Percentiles rank a stretch among this genome's conserved stretches.
phyloP scores from a whole-genome alignment of 2,329 filamentous ascomycete genomes.

The Meredithiella fracta region DNA sequence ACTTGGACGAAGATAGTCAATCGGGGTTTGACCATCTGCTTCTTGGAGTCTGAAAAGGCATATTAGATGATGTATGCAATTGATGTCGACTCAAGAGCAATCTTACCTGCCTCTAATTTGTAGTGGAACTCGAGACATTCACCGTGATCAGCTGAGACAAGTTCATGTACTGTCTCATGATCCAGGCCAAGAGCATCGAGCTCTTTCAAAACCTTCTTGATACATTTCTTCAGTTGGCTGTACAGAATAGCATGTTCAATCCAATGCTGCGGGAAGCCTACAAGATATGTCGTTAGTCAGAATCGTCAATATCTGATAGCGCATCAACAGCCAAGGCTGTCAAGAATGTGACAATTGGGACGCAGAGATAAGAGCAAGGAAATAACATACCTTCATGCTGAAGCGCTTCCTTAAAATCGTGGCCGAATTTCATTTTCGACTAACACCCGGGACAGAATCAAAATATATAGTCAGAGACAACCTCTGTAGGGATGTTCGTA shows the following conservation, averaged over 20 bases:
- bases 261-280: conserved; percentile 56
- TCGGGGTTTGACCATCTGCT: conserved; percentile 43
- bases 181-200: conserved; percentile 56
- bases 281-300: not conserved
- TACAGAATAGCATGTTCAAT: conserved; percentile 67
- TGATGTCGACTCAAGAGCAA: not conserved
- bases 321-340: not conserved
- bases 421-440: conserved; percentile 68
- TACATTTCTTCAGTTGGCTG: conserved; percentile 71
- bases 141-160: conserved; percentile 37
- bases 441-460: not conserved
- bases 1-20: conserved; percentile 54
- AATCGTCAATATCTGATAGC: too few relatives aligned
- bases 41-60: conserved; percentile 22
- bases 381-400: conserved; percentile 35
- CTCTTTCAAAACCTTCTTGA: conserved; percentile 63
- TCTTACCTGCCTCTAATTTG: conserved; percentile 32
- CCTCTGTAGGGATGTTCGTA: too few relatives aligned
- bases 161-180: conserved; percentile 47
- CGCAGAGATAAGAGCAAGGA: not conserved
- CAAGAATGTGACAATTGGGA: not conserved
- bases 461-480: too few relatives aligned
- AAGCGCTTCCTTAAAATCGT: conserved; percentile 56
- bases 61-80: not conserved
- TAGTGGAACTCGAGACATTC: conserved; percentile 36